Conservation (phyloP, 176 grass and related monocot genomes). For the Hsuehochloa calcarea region DNA sequence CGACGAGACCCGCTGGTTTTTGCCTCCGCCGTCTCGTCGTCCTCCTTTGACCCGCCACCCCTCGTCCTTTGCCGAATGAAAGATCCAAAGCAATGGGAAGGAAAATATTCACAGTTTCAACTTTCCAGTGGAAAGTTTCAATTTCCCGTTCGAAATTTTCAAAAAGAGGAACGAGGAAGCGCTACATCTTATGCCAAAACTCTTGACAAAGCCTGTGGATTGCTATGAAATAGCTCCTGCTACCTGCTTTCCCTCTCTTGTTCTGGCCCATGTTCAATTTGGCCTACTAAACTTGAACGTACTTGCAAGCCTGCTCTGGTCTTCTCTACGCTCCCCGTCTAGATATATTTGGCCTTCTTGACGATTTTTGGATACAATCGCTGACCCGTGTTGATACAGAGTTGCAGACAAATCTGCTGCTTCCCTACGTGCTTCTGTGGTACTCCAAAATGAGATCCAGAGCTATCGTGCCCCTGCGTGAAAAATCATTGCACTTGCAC, state of each 20-base stretch:
- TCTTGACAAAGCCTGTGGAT: no score
- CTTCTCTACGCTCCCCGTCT: not conserved
- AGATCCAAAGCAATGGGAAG: no score
- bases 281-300: not conserved
- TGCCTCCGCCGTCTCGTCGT: no score
- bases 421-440: not conserved
- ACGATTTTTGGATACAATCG: not conserved
- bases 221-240: no score
- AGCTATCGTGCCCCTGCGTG: not conserved
- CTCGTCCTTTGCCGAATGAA: no score
- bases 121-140: no score
- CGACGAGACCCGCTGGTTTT: no score
- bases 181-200: no score
- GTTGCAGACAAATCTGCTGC: not conserved
- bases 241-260: not conserved
- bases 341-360: not conserved
- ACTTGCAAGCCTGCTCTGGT: not conserved
- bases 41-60: no score
- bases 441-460: not conserved
- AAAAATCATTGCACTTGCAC: not conserved
- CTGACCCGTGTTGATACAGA: not conserved
- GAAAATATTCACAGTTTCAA: no score
- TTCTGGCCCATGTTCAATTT: not conserved
- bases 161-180: no score
- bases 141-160: no score